Conservation (phyloP, 1,284 basidiomycete species). For the Boletellus deceptivus region DNA sequence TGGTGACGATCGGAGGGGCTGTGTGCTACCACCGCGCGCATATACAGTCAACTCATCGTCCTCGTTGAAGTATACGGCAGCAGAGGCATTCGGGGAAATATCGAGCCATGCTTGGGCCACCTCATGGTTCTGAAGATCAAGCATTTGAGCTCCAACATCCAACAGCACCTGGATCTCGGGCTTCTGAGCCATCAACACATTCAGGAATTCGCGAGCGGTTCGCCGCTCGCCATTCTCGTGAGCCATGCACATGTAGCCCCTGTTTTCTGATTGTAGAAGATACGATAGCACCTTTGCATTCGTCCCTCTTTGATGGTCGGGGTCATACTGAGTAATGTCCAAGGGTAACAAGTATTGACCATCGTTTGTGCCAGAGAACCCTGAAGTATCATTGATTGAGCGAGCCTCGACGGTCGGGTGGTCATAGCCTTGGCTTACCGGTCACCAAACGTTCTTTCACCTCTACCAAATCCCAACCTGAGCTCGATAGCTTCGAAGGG, state of each 20-base stretch:
- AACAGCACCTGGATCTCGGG: slow-evolving; percentile 45
- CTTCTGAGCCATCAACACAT: slow-evolving; percentile 31
- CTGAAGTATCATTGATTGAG: slow-evolving; percentile 31
- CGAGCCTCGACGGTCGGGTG: no score
- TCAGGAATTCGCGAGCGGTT: slow-evolving; percentile 35
- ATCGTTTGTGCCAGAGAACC: slow-evolving; percentile 61
- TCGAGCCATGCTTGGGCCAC: slow-evolving; percentile 43
- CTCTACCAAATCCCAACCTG: background rate
- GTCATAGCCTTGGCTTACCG: slow-evolving; percentile 9
- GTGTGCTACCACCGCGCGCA: slow-evolving; percentile 37
- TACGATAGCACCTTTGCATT: slow-evolving; percentile 51
- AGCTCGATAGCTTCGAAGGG: slow-evolving; percentile 37
- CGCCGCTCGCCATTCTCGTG: slow-evolving; percentile 20
- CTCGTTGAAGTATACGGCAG: slow-evolving; percentile 49
- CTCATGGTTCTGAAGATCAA: slow-evolving; percentile 46
- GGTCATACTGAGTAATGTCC: slow-evolving; percentile 45
- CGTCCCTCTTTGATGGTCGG: slow-evolving; percentile 41
- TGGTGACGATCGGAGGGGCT: slow-evolving; percentile 43
- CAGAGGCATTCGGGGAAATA: slow-evolving; percentile 31
- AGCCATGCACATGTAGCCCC: slow-evolving; percentile 34
- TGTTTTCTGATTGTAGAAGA: slow-evolving; percentile 46
- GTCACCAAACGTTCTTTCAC: slow-evolving; percentile 28
- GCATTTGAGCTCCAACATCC: slow-evolving; percentile 57
- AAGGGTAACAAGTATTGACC: slow-evolving; percentile 47
- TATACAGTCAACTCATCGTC: slow-evolving; percentile 44